phyloP scores from a whole-genome alignment of 331 rosid species.

The Quercus tomentella region DNA sequence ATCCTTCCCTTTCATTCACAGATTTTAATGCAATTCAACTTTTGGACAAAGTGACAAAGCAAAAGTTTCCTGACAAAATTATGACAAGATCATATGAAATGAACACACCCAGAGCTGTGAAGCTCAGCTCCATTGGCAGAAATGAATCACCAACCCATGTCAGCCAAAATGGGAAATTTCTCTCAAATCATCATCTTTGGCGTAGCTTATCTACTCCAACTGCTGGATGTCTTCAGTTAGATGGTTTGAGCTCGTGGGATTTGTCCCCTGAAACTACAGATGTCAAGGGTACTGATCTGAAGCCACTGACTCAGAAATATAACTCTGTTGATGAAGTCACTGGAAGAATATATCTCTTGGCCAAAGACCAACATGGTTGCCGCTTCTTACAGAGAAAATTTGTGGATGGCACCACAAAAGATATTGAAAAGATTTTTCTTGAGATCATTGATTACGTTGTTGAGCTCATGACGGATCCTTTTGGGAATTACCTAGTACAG shows the following conservation, averaged over 20 bases:
- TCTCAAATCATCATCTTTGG: conserved; percentile 19
- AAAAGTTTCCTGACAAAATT: conserved; percentile 32
- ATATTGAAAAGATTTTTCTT: conserved; percentile 33
- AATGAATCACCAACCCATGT: conserved; percentile 28
- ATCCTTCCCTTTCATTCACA: conserved; percentile 18
- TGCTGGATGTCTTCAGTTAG: conserved; percentile 8
- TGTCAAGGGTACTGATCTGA: conserved; percentile 21
- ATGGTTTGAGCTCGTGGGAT: conserved; percentile 24
- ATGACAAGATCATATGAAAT: conserved; percentile 27
- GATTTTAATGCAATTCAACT: conserved; percentile 22
- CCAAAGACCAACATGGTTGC: conserved; percentile 61
- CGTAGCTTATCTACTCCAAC: conserved; percentile 16
- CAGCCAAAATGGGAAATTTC: conserved; percentile 22
- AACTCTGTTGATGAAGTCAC: conserved; percentile 41
- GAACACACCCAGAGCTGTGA: conserved; percentile 25
- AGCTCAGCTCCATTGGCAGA: conserved; percentile 28
- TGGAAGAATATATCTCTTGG: conserved; percentile 48
- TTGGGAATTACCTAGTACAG: conserved; percentile 61
- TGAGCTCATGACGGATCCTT: conserved; percentile 59
- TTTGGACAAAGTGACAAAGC: conserved; percentile 32
- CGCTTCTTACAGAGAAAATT: conserved; percentile 57
- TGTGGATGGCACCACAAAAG: conserved; percentile 33
- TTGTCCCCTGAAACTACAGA: conserved; percentile 11
- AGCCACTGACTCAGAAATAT: conserved; percentile 29
- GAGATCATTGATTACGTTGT: conserved; percentile 47